phyloP scores from a whole-genome alignment of 2,329 filamentous ascomycete genomes.

The Alternaria gansuensis region DNA sequence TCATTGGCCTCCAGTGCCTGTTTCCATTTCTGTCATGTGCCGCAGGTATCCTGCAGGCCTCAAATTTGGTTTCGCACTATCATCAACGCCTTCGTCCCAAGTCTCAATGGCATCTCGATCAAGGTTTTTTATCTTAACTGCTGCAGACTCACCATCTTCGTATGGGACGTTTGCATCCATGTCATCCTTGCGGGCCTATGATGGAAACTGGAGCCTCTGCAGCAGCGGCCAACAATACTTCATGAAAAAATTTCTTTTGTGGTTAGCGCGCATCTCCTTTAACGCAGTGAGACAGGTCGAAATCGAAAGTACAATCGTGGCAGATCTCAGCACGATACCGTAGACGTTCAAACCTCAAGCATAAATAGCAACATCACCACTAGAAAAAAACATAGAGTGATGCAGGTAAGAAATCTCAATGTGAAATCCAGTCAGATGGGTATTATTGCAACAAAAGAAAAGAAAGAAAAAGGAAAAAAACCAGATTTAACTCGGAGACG shows the following conservation, averaged over 20 bases:
- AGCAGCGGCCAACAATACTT: not conserved
- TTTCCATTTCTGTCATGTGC: slow-evolving; percentile 2
- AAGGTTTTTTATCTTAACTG: not conserved
- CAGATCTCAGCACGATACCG: not conserved
- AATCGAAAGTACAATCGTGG: no score
- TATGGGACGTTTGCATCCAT: not conserved
- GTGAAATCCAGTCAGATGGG: not conserved
- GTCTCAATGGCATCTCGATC: not conserved
- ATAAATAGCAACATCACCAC: no score
- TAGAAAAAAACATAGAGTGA: no score
- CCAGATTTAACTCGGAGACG: not conserved
- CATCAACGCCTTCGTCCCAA: not conserved
- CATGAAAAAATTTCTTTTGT: not conserved
- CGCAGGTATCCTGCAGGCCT: not conserved
- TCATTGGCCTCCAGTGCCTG: not conserved
- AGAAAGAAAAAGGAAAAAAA: no score
- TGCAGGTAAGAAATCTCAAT: no score
- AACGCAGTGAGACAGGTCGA: not conserved
- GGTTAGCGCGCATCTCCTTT: not conserved
- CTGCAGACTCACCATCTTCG: not conserved
- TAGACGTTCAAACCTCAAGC: not conserved
- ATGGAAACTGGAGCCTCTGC: not conserved
- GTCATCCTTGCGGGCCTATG: not conserved
- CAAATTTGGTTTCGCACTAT: not conserved
- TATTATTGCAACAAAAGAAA: slow-evolving; percentile 6